These are phyloP conservation scores for Pogostemon cablin DNA, from an alignment of 257 asterid species.

Conservation along the genomic window DNA sequence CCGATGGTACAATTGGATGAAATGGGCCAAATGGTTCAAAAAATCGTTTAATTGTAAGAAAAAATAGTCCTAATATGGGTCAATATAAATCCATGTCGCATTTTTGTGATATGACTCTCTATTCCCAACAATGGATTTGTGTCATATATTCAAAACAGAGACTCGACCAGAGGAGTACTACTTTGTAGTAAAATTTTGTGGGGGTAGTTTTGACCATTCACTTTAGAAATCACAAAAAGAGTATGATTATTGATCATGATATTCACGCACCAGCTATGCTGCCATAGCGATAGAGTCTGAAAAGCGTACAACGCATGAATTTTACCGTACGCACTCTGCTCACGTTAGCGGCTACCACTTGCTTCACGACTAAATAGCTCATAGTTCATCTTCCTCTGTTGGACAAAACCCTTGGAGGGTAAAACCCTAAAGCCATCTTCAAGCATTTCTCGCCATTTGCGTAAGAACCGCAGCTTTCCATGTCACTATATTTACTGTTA, in stretches of 20 bases:
- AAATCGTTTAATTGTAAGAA: too few species aligned
- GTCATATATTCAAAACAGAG: too few species aligned
- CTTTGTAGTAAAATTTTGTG: too few species aligned
- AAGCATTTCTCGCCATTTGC: slow-evolving; percentile 19
- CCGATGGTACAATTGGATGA: too few species aligned
- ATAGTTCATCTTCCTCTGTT: background rate
- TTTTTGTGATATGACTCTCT: too few species aligned
- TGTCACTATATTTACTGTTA: background rate
- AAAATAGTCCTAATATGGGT: too few species aligned
- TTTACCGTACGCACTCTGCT: slow-evolving; percentile 34
- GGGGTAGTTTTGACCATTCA: slow-evolving; percentile 36
- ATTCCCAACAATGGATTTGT: too few species aligned
- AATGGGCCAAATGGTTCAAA: too few species aligned
- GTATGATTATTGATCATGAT: background rate
- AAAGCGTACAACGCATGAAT: slow-evolving; percentile 39
- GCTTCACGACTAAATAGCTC: slow-evolving; percentile 8
- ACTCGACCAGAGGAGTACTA: too few species aligned
- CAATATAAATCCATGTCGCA: too few species aligned
- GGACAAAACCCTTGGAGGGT: slow-evolving; percentile 9
- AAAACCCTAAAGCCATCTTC: slow-evolving; percentile 3
- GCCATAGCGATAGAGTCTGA: background rate
- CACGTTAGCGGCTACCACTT: slow-evolving; percentile 31
- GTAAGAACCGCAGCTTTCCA: slow-evolving; percentile 13
- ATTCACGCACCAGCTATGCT: slow-evolving; percentile 25
- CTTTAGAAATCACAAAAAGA: background rate